Percentiles rank a stretch among this genome's conserved stretches.
Conservation (phyloP, 139 green algal genomes). For the Limnomonas spitsbergensis region DNA sequence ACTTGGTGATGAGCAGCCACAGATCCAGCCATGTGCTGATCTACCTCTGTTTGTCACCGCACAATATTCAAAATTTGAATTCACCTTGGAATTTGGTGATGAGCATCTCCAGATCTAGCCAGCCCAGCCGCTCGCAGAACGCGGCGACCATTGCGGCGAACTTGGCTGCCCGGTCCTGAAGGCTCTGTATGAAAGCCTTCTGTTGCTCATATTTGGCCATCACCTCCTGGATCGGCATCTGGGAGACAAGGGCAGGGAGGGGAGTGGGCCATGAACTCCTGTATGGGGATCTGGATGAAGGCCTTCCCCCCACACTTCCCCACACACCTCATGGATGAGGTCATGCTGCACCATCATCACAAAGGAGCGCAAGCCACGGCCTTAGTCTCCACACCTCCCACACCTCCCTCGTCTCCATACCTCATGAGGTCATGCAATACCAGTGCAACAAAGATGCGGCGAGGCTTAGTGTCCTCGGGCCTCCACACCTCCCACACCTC, state of each 20-base stretch:
- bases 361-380: no score
- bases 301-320: no score
- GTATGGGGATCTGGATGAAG: no score
- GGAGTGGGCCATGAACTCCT: no score
- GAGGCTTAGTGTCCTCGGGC: background rate
- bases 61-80: background rate
- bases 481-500: background rate
- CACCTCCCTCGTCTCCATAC: constrained; percentile 39
- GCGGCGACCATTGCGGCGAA: constrained; percentile 68
- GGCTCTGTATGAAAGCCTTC: constrained; percentile 26
- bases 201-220: constrained; percentile 53
- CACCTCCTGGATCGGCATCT: constrained; percentile 50
- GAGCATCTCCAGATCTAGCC: constrained; percentile 67
- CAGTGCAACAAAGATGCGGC: constrained; percentile 65
- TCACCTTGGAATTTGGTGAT: constrained; percentile 71
- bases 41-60: no score
- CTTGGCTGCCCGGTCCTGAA: constrained; percentile 39
- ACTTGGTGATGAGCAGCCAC: constrained; percentile 71
- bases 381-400: background rate
- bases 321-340: no score
- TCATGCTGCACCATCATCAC: no score
- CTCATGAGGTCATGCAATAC: constrained; percentile 78
- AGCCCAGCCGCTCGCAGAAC: constrained; percentile 81
- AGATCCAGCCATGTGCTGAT: constrained; percentile 71
- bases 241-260: background rate